Evolutionary conservation across 2,329 filamentous ascomycete genomes (phyloP).

Genomic region (Mycosphaerelloides madeirae): DNA sequence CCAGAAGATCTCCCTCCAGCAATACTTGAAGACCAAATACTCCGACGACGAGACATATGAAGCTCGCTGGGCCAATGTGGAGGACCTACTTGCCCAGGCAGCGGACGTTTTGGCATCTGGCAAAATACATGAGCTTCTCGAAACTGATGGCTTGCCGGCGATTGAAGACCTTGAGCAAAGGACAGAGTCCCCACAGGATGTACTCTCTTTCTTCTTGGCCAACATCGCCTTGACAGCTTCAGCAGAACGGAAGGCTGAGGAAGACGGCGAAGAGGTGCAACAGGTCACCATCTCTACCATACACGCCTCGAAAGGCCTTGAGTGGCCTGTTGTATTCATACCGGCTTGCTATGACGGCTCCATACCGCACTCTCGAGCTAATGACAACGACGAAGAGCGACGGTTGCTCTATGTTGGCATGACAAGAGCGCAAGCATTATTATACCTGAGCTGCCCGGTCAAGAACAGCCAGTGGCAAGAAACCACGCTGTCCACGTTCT

Average conservation of each 20-base stretch:
- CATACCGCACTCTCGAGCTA: conserved; percentile 81
- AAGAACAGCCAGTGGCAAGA: conserved; percentile 60
- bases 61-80: conserved; percentile 78
- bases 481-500: conserved; percentile 66
- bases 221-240: conserved; percentile 86
- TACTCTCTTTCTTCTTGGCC: conserved; percentile 75
- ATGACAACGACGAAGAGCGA: conserved; percentile 82
- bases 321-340: conserved; percentile 94
- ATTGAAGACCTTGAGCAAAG: conserved; percentile 65
- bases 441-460: conserved; percentile 79
- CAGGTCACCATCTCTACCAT: conserved; percentile 92
- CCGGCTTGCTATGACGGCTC: conserved; percentile 85
- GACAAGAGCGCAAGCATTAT: conserved; percentile 80
- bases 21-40: conserved; percentile 68
- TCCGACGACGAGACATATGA: conserved; percentile 62
- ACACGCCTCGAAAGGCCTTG: conserved; percentile 89
- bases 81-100: conserved; percentile 79
- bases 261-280: conserved; percentile 49
- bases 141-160: conserved; percentile 54
- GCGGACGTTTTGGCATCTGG: conserved; percentile 57
- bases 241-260: conserved; percentile 58
- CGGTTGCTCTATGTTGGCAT: conserved; percentile 91
- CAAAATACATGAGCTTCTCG: conserved; percentile 22
- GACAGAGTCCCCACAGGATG: conserved; percentile 51
- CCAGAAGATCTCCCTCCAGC: conserved; percentile 65